Conservation (phyloP, 1,139 yeast species). For the Sugiyamaella paludigena region DNA sequence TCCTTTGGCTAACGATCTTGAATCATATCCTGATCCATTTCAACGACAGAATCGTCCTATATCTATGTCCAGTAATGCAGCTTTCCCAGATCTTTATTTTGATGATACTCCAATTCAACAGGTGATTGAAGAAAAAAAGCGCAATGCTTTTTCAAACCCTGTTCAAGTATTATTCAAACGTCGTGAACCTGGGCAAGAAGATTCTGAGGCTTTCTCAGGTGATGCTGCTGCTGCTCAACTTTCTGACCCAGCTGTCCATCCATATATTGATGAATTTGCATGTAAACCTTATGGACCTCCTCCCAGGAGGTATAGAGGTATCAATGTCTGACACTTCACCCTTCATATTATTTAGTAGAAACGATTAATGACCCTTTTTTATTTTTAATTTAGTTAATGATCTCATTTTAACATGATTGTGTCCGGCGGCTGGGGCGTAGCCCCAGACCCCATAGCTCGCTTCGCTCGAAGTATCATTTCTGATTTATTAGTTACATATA, state of each 20-base stretch:
- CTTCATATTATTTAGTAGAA: neutral
- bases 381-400: neutral
- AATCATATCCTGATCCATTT: constrained; percentile 8
- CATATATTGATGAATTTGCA: constrained; percentile 30
- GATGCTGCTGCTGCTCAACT: neutral
- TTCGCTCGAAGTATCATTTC: too few species aligned
- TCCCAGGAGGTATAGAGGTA: constrained; percentile 33
- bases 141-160: constrained; percentile 22
- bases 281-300: constrained; percentile 37
- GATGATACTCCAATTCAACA: constrained; percentile 14
- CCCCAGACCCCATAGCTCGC: too few species aligned
- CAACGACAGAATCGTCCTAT: neutral
- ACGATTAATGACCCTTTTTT: neutral
- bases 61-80: neutral
- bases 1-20: constrained; percentile 1
- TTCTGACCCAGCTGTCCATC: constrained; percentile 1
- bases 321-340: constrained; percentile 11
- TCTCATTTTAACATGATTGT: too few species aligned
- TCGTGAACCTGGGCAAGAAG: constrained; percentile 22
- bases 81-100: constrained; percentile 14
- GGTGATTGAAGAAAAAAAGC: constrained; percentile 16
- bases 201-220: neutral
- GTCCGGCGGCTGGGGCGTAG: too few species aligned
- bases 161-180: constrained; percentile 22
- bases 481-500: too few species aligned